A percentile compares a stretch with the other conserved stretches of the same genome.
Evolutionary conservation across 2,329 filamentous ascomycete species (phyloP).

Genomic region (Sclerotinia subarctica): DNA sequence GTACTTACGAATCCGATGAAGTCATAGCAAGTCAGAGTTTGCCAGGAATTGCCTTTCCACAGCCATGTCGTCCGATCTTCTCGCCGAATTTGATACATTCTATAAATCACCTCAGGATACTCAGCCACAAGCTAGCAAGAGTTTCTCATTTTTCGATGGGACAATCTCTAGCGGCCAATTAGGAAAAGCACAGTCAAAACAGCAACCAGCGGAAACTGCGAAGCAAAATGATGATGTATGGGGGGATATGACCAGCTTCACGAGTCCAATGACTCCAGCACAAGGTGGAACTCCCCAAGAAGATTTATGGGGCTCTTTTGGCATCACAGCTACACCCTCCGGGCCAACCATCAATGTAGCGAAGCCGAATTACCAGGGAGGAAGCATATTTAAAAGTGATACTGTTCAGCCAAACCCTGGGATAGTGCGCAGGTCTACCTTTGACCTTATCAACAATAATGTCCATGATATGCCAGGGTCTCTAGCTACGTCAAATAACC

Average conservation of each 20-base stretch:
- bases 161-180: constrained; percentile 17
- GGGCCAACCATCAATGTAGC: constrained; percentile 19
- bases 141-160: constrained; percentile 29
- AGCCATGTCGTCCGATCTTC: constrained; percentile 63
- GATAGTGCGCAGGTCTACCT: constrained; percentile 30
- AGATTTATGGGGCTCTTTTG: constrained; percentile 37
- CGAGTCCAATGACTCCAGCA: constrained; percentile 19
- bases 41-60: neutral
- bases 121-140: constrained; percentile 32
- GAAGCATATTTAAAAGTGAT: constrained; percentile 13
- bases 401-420: constrained; percentile 22
- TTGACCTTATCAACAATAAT: constrained; percentile 33
- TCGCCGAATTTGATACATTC: constrained; percentile 58
- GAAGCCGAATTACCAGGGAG: constrained; percentile 23
- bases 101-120: constrained; percentile 40
- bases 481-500: constrained; percentile 1
- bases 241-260: constrained; percentile 30
- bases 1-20: constrained; percentile 8
- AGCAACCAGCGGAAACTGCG: neutral
- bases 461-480: constrained; percentile 23
- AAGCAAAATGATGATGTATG: constrained; percentile 29
- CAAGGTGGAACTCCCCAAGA: constrained; percentile 23
- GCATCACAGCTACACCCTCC: constrained; percentile 22
- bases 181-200: constrained; percentile 26
- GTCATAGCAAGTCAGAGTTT: neutral